Evolutionary conservation across 169 alveolate genomes (phyloP).

Genomic region (Plasmodium fragile): DNA sequence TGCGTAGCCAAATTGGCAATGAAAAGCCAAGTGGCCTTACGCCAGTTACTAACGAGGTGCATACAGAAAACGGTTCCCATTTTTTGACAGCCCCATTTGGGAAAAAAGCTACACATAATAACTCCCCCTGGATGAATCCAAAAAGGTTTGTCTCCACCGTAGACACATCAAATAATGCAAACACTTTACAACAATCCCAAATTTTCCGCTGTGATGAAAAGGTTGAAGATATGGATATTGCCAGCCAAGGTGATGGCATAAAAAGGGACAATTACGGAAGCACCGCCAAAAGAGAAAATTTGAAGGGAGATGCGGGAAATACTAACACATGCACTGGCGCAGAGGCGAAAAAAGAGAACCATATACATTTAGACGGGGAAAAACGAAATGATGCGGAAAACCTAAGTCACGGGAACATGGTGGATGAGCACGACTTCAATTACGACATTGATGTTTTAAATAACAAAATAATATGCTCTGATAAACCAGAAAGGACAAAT

Average conservation of each 20-base stretch:
- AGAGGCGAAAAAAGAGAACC: background rate
- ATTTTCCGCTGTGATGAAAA: background rate
- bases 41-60: background rate
- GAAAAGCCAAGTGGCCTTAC: background rate
- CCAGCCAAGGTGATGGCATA: background rate
- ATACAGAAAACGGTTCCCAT: background rate
- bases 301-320: background rate
- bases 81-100: background rate
- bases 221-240: background rate
- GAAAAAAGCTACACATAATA: background rate
- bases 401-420: background rate
- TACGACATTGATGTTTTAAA: constrained; percentile 24
- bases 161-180: background rate
- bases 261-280: background rate
- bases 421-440: constrained; percentile 44
- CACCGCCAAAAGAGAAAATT: background rate
- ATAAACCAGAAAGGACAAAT: constrained; percentile 5
- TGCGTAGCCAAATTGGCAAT: background rate
- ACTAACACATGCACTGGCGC: background rate
- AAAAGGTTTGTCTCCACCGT: background rate
- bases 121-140: background rate
- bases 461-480: constrained; percentile 11
- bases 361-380: background rate
- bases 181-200: background rate
- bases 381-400: background rate